Conservation (phyloP, 2,329 filamentous ascomycete genomes). For the Fusarium oxysporum region DNA sequence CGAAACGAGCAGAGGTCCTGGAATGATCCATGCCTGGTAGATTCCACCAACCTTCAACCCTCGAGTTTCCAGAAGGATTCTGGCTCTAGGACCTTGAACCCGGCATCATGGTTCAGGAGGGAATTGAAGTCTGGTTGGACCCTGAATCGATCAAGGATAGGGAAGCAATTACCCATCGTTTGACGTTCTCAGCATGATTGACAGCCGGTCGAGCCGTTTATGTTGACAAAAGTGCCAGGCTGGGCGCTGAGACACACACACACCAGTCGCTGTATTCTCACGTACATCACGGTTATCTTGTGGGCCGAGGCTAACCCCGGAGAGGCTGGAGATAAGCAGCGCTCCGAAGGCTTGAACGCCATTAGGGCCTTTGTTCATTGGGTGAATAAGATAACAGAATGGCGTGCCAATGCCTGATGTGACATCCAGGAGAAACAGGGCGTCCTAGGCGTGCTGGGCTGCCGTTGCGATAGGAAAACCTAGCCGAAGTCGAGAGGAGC, state of each 20-base stretch:
- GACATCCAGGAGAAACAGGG: background rate
- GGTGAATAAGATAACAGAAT: slow-evolving; percentile 23
- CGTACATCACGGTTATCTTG: slow-evolving; percentile 26
- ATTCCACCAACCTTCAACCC: background rate
- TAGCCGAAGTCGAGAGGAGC: background rate
- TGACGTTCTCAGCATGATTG: slow-evolving; percentile 18
- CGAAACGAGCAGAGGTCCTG: background rate
- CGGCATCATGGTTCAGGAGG: slow-evolving; percentile 8
- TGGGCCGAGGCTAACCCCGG: slow-evolving; percentile 41
- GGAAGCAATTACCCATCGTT: slow-evolving; percentile 3
- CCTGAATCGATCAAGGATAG: slow-evolving; percentile 22
- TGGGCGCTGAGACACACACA: slow-evolving; percentile 17
- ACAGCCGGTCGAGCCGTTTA: slow-evolving; percentile 23
- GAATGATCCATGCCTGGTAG: background rate
- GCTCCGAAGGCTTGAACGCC: slow-evolving; percentile 29
- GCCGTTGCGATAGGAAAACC: background rate
- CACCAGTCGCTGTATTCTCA: slow-evolving; percentile 6
- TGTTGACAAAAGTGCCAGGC: slow-evolving; percentile 38
- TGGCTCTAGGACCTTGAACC: background rate
- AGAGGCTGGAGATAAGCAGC: slow-evolving; percentile 45
- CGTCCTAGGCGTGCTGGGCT: background rate
- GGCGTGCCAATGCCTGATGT: slow-evolving; percentile 35
- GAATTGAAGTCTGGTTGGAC: slow-evolving; percentile 4
- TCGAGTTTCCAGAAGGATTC: slow-evolving; percentile 19
- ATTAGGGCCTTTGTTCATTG: slow-evolving; percentile 33